These are phyloP conservation scores for Boletus barrowsii DNA, from an alignment of 768 basidiomycete genomes.

Conservation along the genomic window DNA sequence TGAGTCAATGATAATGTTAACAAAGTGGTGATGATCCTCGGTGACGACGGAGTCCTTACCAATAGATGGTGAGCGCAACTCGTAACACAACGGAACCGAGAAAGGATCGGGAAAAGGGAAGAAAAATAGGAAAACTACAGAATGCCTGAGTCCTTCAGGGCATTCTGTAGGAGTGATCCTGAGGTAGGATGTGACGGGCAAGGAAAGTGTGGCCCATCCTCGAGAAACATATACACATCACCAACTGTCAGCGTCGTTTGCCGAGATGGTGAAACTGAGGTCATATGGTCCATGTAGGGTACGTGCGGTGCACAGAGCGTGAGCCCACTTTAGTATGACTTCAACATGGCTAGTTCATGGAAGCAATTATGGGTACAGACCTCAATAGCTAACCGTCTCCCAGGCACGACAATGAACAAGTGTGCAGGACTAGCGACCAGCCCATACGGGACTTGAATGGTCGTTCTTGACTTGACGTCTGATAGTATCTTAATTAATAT, in stretches of 20 bases:
- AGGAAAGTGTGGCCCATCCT: constrained; percentile 39
- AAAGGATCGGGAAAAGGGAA: neutral
- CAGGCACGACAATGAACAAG: constrained; percentile 35
- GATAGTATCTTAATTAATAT: neutral
- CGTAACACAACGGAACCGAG: constrained; percentile 4
- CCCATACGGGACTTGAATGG: constrained; percentile 36
- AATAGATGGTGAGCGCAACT: constrained; percentile 26
- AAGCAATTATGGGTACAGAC: constrained; percentile 27
- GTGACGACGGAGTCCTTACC: constrained; percentile 9
- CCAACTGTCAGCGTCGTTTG: constrained; percentile 33
- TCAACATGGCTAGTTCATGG: constrained; percentile 1
- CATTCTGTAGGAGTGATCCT: constrained; percentile 57
- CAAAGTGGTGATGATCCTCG: neutral
- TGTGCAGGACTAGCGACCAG: constrained; percentile 35
- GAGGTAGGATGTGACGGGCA: constrained; percentile 23
- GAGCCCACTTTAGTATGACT: constrained; percentile 37
- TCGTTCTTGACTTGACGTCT: constrained; percentile 37
- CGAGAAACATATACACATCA: constrained; percentile 45
- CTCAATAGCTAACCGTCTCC: constrained; percentile 49
- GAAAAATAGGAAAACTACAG: constrained; percentile 38
- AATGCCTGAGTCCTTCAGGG: constrained; percentile 81
- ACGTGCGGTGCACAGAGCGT: constrained; percentile 39
- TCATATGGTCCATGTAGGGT: constrained; percentile 34
- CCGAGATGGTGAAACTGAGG: constrained; percentile 16
- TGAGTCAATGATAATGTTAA: neutral